Conservation (phyloP, 352 stramenopile species). For the Saprolegnia diclina region DNA sequence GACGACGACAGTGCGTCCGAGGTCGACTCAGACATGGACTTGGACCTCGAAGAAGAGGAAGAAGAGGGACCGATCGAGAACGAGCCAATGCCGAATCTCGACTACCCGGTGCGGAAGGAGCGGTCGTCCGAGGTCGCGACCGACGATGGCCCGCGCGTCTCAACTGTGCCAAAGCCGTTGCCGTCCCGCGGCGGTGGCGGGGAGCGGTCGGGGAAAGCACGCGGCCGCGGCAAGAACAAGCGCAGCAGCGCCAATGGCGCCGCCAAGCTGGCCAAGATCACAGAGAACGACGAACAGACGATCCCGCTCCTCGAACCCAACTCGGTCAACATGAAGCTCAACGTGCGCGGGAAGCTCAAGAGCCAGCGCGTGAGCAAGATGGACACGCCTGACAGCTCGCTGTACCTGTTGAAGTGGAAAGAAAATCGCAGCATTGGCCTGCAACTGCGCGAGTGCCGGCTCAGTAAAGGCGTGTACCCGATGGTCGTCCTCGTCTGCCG, state of each 20-base stretch:
- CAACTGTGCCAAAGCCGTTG: constrained; percentile 23
- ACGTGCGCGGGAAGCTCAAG: constrained; percentile 71
- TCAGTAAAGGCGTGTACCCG: constrained; percentile 71
- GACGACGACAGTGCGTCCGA: constrained; percentile 5
- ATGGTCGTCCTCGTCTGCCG: constrained; percentile 79
- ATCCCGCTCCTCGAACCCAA: constrained; percentile 74
- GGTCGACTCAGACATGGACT: constrained; percentile 17
- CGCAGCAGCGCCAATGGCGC: constrained; percentile 55
- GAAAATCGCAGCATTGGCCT: constrained; percentile 80
- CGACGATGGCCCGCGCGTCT: neutral
- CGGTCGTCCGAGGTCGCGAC: neutral
- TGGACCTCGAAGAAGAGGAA: constrained; percentile 16
- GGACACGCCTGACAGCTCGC: constrained; percentile 74
- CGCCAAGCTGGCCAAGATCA: constrained; percentile 56
- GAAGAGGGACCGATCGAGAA: constrained; percentile 14
- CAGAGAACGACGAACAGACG: constrained; percentile 54
- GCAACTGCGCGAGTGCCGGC: constrained; percentile 73
- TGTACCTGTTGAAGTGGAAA: constrained; percentile 86
- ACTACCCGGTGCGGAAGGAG: constrained; percentile 11
- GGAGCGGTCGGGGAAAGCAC: constrained; percentile 49
- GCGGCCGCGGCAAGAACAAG: constrained; percentile 71
- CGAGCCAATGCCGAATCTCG: constrained; percentile 21
- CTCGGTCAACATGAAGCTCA: constrained; percentile 75
- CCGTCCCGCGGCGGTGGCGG: constrained; percentile 18
- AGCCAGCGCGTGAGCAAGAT: constrained; percentile 62